Conservation (phyloP, 139 green algal genomes). For the Tetraselmis chui region DNA sequence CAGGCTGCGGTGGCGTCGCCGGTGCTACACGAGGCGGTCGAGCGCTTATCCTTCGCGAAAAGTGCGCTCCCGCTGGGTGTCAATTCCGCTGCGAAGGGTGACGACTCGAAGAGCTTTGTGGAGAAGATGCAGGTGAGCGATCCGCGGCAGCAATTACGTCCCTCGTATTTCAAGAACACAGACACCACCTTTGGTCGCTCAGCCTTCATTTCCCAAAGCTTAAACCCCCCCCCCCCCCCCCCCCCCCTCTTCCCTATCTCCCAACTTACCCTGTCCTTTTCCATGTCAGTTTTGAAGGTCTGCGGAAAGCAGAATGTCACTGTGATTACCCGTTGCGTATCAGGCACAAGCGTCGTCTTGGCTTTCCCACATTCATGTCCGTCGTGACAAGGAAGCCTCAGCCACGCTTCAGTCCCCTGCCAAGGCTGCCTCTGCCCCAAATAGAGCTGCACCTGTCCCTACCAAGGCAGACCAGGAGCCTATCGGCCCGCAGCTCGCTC, state of each 20-base stretch:
- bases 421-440: neutral
- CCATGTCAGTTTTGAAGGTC: no score
- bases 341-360: neutral
- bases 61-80: neutral
- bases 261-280: no score
- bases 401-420: neutral
- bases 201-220: no score
- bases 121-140: neutral
- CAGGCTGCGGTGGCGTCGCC: neutral
- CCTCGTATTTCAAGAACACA: no score
- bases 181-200: no score
- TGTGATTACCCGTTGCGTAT: no score
- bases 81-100: neutral
- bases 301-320: no score
- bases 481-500: neutral
- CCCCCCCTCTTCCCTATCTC: no score
- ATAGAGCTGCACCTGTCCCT: neutral
- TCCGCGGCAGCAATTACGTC: no score
- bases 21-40: neutral
- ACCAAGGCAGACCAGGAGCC: neutral
- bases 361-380: neutral
- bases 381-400: neutral
- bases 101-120: neutral
- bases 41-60: neutral
- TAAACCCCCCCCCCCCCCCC: no score